Conservation (phyloP, 1,284 basidiomycete species). For the Rhizoctonia solani region DNA sequence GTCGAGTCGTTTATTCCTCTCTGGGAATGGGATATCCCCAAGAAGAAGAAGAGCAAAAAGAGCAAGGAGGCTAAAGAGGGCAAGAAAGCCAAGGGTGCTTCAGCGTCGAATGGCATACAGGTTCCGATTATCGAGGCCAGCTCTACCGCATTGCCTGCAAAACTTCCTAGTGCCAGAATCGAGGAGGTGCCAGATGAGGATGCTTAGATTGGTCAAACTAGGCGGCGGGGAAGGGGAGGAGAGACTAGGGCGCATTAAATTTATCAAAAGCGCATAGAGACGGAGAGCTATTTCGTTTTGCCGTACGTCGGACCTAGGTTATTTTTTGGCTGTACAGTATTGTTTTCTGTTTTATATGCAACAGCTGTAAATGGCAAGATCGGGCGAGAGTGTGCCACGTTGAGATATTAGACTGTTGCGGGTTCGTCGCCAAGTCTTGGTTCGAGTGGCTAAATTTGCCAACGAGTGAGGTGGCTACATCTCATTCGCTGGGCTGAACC, state of each 20-base stretch:
- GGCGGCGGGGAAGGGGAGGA: no score
- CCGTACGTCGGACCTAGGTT: no score
- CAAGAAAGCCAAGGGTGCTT: slow-evolving; percentile 50
- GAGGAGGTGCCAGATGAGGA: slow-evolving; percentile 43
- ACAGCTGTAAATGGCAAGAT: slow-evolving; percentile 32
- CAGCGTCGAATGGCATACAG: slow-evolving; percentile 23
- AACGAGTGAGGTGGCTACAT: no score
- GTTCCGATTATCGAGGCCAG: slow-evolving; percentile 24
- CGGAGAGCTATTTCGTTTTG: slow-evolving; percentile 19
- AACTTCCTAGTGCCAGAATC: slow-evolving; percentile 39
- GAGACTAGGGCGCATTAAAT: no score
- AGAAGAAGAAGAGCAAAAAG: slow-evolving; percentile 78
- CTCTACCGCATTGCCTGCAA: slow-evolving; percentile 21
- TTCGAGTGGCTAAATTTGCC: no score
- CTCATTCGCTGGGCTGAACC: no score
- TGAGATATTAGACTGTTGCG: no score
- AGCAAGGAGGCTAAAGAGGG: slow-evolving; percentile 34
- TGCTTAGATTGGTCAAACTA: no score
- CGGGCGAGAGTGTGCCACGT: no score
- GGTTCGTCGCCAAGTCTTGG: no score
- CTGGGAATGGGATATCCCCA: slow-evolving; percentile 97
- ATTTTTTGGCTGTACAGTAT: slow-evolving; percentile 34
- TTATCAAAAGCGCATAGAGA: not conserved
- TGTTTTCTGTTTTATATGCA: slow-evolving; percentile 20
- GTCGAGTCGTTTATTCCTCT: slow-evolving; percentile 96